Conservation (phyloP, 164 flowering plant genomes). For the Annona squamosa region DNA sequence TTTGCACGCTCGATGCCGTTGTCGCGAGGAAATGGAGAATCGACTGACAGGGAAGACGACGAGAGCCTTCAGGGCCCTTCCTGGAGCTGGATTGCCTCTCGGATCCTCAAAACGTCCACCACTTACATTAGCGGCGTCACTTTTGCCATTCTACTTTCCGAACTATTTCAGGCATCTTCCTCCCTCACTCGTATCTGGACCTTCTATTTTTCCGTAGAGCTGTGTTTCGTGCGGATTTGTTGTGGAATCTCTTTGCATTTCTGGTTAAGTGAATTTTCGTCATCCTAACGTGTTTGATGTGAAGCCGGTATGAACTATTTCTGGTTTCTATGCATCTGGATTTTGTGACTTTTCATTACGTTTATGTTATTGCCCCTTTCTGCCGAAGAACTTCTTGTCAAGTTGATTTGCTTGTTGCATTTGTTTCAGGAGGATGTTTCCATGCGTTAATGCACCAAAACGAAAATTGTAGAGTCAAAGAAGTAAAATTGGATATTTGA, state of each 20-base stretch:
- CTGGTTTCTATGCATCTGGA: no score
- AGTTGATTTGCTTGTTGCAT: not conserved
- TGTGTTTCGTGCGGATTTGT: not conserved
- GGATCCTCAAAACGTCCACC: slow-evolving; percentile 63
- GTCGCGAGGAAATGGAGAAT: slow-evolving; percentile 24
- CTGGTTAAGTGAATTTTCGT: not conserved
- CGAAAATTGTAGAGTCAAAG: not conserved
- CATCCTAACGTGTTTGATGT: slow-evolving; percentile 1
- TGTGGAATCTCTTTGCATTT: not conserved
- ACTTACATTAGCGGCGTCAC: slow-evolving; percentile 91
- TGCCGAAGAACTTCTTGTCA: not conserved
- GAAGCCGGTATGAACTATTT: no score
- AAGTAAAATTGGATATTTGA: not conserved
- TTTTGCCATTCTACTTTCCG: slow-evolving; percentile 82
- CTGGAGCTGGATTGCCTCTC: slow-evolving; percentile 82
- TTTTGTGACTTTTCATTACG: not conserved
- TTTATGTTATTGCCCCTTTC: not conserved
- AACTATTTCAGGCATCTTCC: slow-evolving; percentile 63
- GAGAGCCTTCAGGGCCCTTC: slow-evolving; percentile 33
- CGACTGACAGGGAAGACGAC: slow-evolving; percentile 20
- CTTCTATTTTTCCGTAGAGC: not conserved
- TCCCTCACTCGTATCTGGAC: not conserved
- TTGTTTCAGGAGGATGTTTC: not conserved
- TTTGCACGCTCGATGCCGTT: slow-evolving; percentile 46
- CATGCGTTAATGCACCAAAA: not conserved